Percentiles rank a stretch among this genome's conserved stretches.
Evolutionary conservation across 2,329 filamentous ascomycete species (phyloP).

Genomic region (Epichloe amarillans): DNA sequence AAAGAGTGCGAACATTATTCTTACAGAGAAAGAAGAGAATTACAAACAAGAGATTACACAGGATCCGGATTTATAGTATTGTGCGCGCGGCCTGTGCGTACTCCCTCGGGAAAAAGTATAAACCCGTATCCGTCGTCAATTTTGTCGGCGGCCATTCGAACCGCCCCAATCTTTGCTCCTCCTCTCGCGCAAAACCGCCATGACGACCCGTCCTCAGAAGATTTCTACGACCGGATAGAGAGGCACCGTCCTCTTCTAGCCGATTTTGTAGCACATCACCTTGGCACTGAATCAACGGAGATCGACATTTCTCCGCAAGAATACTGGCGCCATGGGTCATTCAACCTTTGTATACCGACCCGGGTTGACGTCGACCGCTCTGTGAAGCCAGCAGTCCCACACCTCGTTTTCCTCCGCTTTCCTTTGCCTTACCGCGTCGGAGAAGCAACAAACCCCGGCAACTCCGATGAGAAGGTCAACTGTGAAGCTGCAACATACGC

Average conservation of each 20-base stretch:
- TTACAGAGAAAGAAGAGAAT: too few relatives aligned
- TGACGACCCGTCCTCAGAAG: neutral
- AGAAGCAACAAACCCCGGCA: slow-evolving; percentile 22
- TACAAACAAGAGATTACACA: too few relatives aligned
- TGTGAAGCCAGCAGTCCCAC: neutral
- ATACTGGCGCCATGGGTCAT: neutral
- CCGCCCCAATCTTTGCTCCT: too few relatives aligned
- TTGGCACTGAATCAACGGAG: neutral
- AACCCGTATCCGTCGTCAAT: too few relatives aligned
- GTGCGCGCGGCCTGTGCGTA: too few relatives aligned
- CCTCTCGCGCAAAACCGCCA: neutral
- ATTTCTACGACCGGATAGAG: neutral
- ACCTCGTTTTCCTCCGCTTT: neutral
- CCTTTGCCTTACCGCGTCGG: slow-evolving; percentile 19
- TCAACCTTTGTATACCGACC: neutral
- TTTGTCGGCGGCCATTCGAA: too few relatives aligned
- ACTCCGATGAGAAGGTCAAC: slow-evolving; percentile 27
- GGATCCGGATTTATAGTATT: too few relatives aligned
- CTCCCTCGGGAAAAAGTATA: neutral
- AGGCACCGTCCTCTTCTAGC: neutral
- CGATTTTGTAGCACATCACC: neutral
- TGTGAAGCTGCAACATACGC: slow-evolving; percentile 11
- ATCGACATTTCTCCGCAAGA: neutral
- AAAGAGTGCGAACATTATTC: too few relatives aligned
- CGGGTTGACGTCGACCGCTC: neutral